Evolutionary conservation across 2,329 filamentous ascomycete genomes (phyloP).

Genomic region (Alternaria atra): DNA sequence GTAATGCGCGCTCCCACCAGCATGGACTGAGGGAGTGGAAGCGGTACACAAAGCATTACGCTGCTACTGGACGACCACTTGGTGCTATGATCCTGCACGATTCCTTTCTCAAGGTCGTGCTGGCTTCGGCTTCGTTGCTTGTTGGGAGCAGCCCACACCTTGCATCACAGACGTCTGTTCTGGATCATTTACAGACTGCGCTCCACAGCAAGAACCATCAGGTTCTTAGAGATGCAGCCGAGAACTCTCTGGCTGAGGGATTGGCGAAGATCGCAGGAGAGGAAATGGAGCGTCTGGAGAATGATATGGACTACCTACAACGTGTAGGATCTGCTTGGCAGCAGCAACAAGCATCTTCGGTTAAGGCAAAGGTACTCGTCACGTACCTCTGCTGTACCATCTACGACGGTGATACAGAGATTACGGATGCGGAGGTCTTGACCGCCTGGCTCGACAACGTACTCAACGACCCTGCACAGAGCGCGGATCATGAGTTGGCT

Average conservation of each 20-base stretch:
- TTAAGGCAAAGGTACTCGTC: slow-evolving; percentile 82
- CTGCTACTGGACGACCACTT: slow-evolving; percentile 78
- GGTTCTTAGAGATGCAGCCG: slow-evolving; percentile 27
- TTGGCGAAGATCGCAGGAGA: slow-evolving; percentile 79
- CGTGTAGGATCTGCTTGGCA: slow-evolving; percentile 82
- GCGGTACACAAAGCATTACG: slow-evolving; percentile 83
- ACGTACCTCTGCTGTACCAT: slow-evolving; percentile 87
- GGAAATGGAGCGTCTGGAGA: slow-evolving; percentile 86
- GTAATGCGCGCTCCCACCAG: slow-evolving; percentile 76
- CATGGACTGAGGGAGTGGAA: slow-evolving; percentile 83
- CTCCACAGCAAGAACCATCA: slow-evolving; percentile 27
- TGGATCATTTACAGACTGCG: slow-evolving; percentile 69
- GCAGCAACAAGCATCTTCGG: slow-evolving; percentile 83
- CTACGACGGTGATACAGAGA: slow-evolving; percentile 73
- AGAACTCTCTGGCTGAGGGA: slow-evolving; percentile 56
- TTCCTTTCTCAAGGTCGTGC: slow-evolving; percentile 85
- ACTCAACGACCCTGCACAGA: slow-evolving; percentile 79
- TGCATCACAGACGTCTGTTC: slow-evolving; percentile 69
- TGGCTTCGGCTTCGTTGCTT: slow-evolving; percentile 78
- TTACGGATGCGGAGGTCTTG: slow-evolving; percentile 79
- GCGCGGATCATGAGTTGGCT: slow-evolving; percentile 80
- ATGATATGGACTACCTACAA: slow-evolving; percentile 87
- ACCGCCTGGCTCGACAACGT: slow-evolving; percentile 87
- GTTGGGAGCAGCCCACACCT: slow-evolving; percentile 67
- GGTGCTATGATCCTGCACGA: slow-evolving; percentile 91